Percentiles rank a stretch among this genome's conserved stretches.
These are phyloP conservation scores for Arctium lappa DNA, from an alignment of 129 eudicot genomes.

Conservation along the genomic window DNA sequence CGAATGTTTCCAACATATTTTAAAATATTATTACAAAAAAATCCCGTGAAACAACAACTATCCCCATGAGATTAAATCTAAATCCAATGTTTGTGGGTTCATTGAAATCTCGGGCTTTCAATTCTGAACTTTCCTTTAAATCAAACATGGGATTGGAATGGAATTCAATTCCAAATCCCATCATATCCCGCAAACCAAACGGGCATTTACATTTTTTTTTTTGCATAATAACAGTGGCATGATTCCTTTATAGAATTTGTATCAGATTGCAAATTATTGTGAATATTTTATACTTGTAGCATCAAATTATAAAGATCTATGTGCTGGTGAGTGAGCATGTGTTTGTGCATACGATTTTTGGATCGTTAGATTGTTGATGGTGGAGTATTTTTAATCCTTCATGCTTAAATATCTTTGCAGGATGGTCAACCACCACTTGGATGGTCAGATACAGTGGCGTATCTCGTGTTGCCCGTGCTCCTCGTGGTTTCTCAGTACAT, in stretches of 20 bases:
- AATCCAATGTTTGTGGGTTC: background rate
- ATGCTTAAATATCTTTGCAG: conserved; percentile 35
- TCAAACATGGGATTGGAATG: background rate
- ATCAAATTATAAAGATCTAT: too few relatives aligned
- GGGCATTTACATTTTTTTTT: too few relatives aligned
- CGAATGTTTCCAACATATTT: background rate
- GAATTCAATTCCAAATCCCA: background rate
- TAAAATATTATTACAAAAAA: too few relatives aligned
- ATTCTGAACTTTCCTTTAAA: background rate
- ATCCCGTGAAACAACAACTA: background rate
- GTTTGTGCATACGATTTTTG: too few relatives aligned
- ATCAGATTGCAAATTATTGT: too few relatives aligned
- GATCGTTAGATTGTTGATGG: too few relatives aligned
- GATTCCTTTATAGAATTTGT: too few relatives aligned
- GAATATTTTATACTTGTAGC: too few relatives aligned
- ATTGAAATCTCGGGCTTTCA: background rate
- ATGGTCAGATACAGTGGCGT: conserved; percentile 92
- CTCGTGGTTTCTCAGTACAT: conserved; percentile 72
- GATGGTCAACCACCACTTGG: conserved; percentile 98
- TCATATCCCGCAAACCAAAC: background rate
- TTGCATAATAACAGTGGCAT: too few relatives aligned
- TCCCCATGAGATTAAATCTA: background rate
- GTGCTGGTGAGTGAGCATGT: too few relatives aligned
- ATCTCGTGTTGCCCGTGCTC: conserved; percentile 87
- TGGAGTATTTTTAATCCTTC: background rate